These are phyloP conservation scores for Aegilops sharonensis DNA, from an alignment of 176 grass and related monocot species.

Conservation along the genomic window DNA sequence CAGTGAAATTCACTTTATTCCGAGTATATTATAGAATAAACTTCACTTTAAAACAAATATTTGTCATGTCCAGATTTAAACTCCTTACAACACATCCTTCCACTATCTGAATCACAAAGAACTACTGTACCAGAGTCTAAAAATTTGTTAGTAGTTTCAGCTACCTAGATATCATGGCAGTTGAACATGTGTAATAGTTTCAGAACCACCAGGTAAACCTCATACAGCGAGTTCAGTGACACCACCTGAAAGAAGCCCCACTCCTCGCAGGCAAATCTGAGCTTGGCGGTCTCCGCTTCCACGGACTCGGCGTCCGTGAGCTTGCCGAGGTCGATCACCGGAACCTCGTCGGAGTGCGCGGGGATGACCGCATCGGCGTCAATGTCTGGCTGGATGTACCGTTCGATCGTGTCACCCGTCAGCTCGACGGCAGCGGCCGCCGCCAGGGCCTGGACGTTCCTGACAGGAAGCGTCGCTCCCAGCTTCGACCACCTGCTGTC, in stretches of 20 bases:
- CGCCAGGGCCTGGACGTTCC: constrained; percentile 48
- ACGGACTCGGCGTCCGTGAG: neutral
- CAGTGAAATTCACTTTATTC: too few species aligned
- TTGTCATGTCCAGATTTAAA: too few species aligned
- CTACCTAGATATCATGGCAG: too few species aligned
- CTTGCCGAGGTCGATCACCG: constrained; percentile 37
- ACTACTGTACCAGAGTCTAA: too few species aligned
- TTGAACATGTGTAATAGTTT: too few species aligned
- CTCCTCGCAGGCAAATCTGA: constrained; percentile 47
- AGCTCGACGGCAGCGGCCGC: neutral
- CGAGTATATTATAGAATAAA: too few species aligned
- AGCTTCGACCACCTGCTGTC: neutral
- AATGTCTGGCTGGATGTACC: constrained; percentile 45
- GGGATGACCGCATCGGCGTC: neutral
- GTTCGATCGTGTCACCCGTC: neutral
- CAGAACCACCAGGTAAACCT: too few species aligned
- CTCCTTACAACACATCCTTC: too few species aligned
- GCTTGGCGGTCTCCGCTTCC: constrained; percentile 30
- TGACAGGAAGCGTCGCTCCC: neutral
- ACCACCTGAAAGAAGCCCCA: constrained; percentile 59
- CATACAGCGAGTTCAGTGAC: too few species aligned
- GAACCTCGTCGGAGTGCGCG: constrained; percentile 8
- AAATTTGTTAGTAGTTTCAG: too few species aligned
- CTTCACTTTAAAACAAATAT: too few species aligned
- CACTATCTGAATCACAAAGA: too few species aligned